Conservation (phyloP, 768 basidiomycete genomes). For the Lentinula boryana region DNA sequence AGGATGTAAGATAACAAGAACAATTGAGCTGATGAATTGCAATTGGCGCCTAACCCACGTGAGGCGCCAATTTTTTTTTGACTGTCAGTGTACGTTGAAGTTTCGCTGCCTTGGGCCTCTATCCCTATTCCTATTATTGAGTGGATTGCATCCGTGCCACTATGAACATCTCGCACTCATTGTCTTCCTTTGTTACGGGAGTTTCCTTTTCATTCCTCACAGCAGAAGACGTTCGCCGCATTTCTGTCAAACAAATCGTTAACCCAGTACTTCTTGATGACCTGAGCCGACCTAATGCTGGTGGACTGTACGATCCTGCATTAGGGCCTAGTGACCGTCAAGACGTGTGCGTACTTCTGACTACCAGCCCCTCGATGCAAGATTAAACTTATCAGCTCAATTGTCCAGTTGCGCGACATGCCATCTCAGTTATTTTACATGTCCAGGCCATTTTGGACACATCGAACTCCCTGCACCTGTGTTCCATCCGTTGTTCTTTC, state of each 20-base stretch:
- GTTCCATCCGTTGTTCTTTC: conserved; percentile 95
- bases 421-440: conserved; percentile 85
- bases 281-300: conserved; percentile 84
- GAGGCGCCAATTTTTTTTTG: too few relatives aligned
- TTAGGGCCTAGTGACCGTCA: conserved; percentile 85
- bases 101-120: neutral
- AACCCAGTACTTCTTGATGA: conserved; percentile 93
- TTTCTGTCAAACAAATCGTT: conserved; percentile 96
- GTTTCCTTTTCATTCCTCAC: conserved; percentile 93
- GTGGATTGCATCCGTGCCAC: neutral
- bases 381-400: conserved; percentile 6
- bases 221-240: conserved; percentile 79
- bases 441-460: conserved; percentile 98
- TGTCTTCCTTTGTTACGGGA: conserved; percentile 80
- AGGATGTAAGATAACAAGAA: too few relatives aligned
- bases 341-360: conserved; percentile 69
- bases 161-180: conserved; percentile 89
- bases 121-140: neutral
- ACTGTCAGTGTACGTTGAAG: too few relatives aligned
- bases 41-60: too few relatives aligned
- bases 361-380: too few relatives aligned
- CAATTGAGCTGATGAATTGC: too few relatives aligned
- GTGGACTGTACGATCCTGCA: conserved; percentile 92
- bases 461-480: conserved; percentile 94
- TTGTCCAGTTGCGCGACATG: conserved; percentile 83